These are phyloP conservation scores for Chondrus crispus DNA, from an alignment of 23 red algal species.

Conservation along the genomic window DNA sequence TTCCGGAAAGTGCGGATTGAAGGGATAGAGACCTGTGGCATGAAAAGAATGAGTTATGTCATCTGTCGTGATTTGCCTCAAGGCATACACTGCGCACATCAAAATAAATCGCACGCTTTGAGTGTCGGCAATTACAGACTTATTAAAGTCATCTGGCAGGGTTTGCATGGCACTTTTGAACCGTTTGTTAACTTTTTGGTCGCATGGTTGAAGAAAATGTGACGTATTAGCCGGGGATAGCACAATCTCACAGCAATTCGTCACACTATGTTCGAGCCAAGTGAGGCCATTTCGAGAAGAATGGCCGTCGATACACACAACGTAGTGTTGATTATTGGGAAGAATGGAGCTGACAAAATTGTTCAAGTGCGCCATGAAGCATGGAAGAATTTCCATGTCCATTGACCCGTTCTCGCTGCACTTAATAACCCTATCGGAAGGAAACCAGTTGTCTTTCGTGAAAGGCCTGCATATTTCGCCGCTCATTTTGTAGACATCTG, in stretches of 20 bases:
- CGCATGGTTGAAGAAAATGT: not conserved
- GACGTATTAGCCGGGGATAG: not conserved
- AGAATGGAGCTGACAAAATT: not conserved
- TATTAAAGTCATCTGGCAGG: no score
- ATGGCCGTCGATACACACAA: not conserved
- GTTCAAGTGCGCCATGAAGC: not conserved
- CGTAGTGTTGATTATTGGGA: not conserved
- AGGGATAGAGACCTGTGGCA: no score
- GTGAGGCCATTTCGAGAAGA: not conserved
- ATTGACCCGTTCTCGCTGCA: constrained; percentile 1
- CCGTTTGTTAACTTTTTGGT: not conserved
- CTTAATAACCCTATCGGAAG: not conserved
- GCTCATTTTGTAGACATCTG: not conserved
- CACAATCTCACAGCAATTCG: not conserved
- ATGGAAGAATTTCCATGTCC: not conserved
- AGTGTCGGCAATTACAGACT: no score
- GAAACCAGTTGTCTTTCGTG: not conserved
- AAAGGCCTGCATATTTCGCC: not conserved
- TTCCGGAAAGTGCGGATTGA: no score
- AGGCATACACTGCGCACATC: no score
- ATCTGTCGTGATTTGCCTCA: no score
- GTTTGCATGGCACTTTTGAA: no score
- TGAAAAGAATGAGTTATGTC: no score
- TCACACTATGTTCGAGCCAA: not conserved
- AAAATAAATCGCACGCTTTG: no score